Percentiles rank a stretch among this genome's conserved stretches.
Conservation (phyloP, 495 filamentous ascomycete genomes). For the Podospora australis region DNA sequence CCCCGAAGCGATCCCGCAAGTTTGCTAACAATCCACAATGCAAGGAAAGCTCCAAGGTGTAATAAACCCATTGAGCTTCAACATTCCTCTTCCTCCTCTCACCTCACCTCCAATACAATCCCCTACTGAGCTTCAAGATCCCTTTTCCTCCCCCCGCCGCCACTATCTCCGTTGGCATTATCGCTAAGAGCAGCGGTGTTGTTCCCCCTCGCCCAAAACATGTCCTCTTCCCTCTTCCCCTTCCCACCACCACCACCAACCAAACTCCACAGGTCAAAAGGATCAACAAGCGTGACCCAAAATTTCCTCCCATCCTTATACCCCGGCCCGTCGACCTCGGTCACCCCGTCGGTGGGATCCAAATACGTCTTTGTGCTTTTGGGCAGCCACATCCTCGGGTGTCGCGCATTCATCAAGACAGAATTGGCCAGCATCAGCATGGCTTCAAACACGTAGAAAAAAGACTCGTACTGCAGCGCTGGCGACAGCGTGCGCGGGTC, state of each 20-base stretch:
- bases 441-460: constrained; percentile 67
- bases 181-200: too few relatives aligned
- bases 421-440: constrained; percentile 58
- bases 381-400: constrained; percentile 57
- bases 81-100: too few relatives aligned
- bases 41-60: too few relatives aligned
- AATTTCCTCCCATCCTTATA: constrained; percentile 51
- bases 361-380: constrained; percentile 59
- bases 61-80: too few relatives aligned
- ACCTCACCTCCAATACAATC: background rate
- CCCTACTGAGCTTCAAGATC: constrained; percentile 6
- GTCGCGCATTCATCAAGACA: constrained; percentile 54
- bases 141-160: background rate
- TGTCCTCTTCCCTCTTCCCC: constrained; percentile 40
- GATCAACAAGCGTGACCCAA: constrained; percentile 55
- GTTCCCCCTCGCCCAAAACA: too few relatives aligned
- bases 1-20: background rate
- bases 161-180: constrained; percentile 29
- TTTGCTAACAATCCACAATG: too few relatives aligned
- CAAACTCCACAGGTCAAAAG: constrained; percentile 59
- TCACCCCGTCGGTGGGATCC: constrained; percentile 51
- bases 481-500: constrained; percentile 39
- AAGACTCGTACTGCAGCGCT: constrained; percentile 60
- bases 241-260: too few relatives aligned
- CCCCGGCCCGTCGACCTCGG: constrained; percentile 58